Evolutionary conservation across 192 early-diverging fungal genomes (phyloP), one percentile per base, ranked within the genome.

Genomic region (Geranomyces variabilis): DNA sequence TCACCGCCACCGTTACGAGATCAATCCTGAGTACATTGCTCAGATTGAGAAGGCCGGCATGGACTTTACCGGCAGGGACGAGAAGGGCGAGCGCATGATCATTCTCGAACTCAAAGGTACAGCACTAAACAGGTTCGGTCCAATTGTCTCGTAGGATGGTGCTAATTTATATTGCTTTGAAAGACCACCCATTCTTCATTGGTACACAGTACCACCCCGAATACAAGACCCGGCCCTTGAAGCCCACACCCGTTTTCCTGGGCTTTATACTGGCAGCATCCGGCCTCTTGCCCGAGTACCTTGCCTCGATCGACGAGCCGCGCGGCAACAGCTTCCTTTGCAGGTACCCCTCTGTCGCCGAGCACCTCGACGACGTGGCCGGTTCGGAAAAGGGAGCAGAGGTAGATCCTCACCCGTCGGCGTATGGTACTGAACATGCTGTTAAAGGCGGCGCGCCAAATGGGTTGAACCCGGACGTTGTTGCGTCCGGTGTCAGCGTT

Each of bases 1-100:
- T 71, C 95, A 99, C 71, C 91, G 97, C 74, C 97, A 99, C 73
- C 90, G 97, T 29, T 99, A 98, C 80, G 97, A 99, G 84, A 93
- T 99, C 61, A 99, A 98, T 82, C 96, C 96, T 13, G 85, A 89
- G 53, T 83, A 85, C 66, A 91, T 96, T 14, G 53, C 77, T 15
- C 78, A 82, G 49, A 77, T 98, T 28, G 96, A 97, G 80, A 74
- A 72, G 6, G 85, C 91, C 36, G 97, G 97, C 2, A 66, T 98
- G 70, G 71, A 82, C 15, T 98, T 98, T 84, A 88, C 98, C 44
- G 97, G 96, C 61, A 87, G 90, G 51, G 97, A 99, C 68, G 94
- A 97, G 69, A 93, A 92, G 47, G 95, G 94, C 43, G 87, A 97
- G 79, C 94, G 97, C 65, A 99, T 99, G 97, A 96, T 98, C 84